Evolutionary conservation across 2,329 filamentous ascomycete genomes (phyloP).

Genomic region (Sclerotinia minor): DNA sequence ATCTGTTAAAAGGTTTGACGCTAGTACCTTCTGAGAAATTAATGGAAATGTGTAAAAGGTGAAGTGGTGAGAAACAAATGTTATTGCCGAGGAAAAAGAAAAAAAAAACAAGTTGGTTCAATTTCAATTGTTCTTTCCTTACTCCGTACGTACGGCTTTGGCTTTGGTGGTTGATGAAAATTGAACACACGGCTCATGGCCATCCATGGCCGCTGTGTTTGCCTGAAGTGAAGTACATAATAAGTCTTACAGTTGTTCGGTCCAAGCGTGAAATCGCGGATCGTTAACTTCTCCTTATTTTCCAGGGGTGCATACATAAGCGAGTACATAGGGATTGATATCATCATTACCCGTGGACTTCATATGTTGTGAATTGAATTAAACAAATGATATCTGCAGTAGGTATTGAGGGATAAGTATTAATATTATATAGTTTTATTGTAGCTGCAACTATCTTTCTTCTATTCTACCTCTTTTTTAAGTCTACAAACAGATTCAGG

Average conservation of each 20-base stretch:
- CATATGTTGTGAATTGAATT: background rate
- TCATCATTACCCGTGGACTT: background rate
- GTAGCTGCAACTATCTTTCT: no score
- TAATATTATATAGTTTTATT: no score
- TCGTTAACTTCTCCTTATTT: constrained; percentile 12
- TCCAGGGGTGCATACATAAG: constrained; percentile 19
- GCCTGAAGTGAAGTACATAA: background rate
- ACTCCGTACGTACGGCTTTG: no score
- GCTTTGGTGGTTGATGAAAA: background rate
- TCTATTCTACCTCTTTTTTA: no score
- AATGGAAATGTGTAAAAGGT: background rate
- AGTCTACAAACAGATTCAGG: no score
- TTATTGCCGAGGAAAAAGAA: background rate
- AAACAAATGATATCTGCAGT: no score
- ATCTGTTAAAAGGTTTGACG: constrained; percentile 17
- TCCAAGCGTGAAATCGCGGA: background rate
- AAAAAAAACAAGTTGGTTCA: no score
- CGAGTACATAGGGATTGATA: constrained; percentile 10
- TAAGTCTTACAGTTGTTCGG: background rate
- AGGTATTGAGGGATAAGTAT: no score
- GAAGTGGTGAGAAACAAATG: background rate
- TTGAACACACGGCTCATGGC: background rate
- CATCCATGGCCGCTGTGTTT: background rate
- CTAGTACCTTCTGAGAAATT: constrained; percentile 20
- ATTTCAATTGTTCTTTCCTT: background rate